A percentile compares a stretch with the other conserved stretches of the same genome.
Conservation (phyloP, 1,284 basidiomycete genomes). For the Boletus mariae region DNA sequence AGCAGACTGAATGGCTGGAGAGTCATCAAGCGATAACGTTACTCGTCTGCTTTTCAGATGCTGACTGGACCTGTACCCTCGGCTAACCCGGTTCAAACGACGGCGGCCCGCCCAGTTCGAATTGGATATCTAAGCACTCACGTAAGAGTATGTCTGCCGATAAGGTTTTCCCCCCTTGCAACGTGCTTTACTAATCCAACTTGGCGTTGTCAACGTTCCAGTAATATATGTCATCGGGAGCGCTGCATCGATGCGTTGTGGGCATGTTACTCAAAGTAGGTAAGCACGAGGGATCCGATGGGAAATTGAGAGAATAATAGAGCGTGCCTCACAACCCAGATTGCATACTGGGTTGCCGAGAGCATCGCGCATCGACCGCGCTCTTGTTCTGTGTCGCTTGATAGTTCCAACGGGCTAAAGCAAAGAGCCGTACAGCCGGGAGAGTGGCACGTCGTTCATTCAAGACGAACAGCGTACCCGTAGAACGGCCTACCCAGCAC, state of each 20-base stretch:
- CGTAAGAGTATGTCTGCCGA: background rate
- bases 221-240: background rate
- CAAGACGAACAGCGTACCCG: background rate
- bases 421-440: background rate
- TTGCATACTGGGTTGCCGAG: background rate
- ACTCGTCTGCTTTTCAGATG: too few species aligned
- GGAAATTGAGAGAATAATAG: background rate
- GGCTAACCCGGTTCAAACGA: too few species aligned
- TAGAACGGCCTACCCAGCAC: background rate
- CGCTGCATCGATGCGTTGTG: conserved; percentile 2
- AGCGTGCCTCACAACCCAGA: background rate
- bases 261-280: background rate
- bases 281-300: background rate
- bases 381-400: background rate
- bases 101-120: too few species aligned
- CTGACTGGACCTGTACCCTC: too few species aligned
- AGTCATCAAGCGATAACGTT: too few species aligned
- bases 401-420: background rate
- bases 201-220: background rate
- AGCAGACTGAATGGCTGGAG: too few species aligned
- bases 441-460: background rate
- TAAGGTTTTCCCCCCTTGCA: background rate
- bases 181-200: background rate
- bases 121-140: background rate
- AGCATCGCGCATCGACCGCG: background rate